Percentiles rank a stretch among this genome's conserved stretches.
These are phyloP conservation scores for Populus tremula DNA, from an alignment of 345 rosid genomes.

Conservation along the genomic window DNA sequence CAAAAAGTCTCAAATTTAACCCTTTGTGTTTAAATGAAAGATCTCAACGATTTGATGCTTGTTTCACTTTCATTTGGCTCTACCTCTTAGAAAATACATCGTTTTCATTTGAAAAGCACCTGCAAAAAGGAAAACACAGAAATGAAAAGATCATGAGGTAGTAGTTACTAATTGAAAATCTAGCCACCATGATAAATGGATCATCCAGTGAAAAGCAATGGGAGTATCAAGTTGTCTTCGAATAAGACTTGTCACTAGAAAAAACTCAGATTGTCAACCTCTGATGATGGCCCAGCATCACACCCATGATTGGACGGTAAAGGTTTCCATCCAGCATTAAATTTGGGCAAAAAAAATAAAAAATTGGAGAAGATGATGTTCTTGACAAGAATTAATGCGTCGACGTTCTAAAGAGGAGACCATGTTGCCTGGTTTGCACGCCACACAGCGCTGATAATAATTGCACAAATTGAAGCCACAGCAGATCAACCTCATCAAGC, in stretches of 20 bases:
- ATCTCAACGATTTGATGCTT: no score
- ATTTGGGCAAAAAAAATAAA: neutral
- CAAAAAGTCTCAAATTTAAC: no score
- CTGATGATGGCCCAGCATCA: neutral
- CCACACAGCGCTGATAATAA: neutral
- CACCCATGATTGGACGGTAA: neutral
- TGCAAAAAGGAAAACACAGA: no score
- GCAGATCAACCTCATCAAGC: neutral
- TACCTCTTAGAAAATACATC: no score
- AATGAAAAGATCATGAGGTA: no score
- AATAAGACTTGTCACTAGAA: neutral
- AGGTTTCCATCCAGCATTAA: neutral
- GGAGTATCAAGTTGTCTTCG: neutral
- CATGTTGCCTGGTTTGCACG: neutral
- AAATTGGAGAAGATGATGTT: neutral
- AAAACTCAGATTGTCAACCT: neutral
- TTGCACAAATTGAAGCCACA: neutral
- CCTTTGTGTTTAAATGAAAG: no score
- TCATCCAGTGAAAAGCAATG: neutral
- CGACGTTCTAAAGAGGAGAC: neutral
- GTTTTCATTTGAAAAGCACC: no score
- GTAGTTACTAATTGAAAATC: no score
- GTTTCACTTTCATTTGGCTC: no score
- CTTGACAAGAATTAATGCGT: neutral
- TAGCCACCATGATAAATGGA: no score